Percentiles rank a stretch among this genome's conserved stretches.
Conservation (phyloP, 228 moss, liverwort and hornwort species). For the Sphagnum magellanicum region DNA sequence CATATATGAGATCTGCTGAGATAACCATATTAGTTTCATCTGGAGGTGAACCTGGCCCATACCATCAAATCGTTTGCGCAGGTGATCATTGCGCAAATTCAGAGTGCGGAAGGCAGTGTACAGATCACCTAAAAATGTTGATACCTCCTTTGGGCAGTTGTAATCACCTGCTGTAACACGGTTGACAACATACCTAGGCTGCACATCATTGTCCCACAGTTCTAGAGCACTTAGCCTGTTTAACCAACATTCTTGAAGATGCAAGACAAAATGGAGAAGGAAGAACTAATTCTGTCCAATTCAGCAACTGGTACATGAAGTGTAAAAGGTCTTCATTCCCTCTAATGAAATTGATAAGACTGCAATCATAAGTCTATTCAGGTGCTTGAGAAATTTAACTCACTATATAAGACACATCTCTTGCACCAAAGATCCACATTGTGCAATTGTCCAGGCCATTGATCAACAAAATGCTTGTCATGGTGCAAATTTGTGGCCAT, state of each 20-base stretch:
- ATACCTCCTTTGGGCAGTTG: conserved; percentile 43
- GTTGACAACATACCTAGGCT: conserved; percentile 51
- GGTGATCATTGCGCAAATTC: conserved; percentile 44
- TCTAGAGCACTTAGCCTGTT: background rate
- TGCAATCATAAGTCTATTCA: too few species aligned
- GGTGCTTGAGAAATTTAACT: too few species aligned
- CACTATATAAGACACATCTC: too few species aligned
- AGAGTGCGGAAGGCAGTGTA: conserved; percentile 46
- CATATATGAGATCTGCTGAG: too few species aligned
- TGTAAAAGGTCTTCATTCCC: too few species aligned
- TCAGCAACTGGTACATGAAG: background rate
- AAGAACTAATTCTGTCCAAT: background rate
- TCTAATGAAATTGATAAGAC: too few species aligned
- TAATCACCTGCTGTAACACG: conserved; percentile 55
- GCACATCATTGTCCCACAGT: conserved; percentile 1
- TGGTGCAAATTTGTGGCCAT: background rate
- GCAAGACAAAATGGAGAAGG: background rate
- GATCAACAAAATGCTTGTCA: background rate
- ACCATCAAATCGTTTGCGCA: conserved; percentile 52
- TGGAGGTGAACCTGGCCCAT: background rate
- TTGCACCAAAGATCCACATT: background rate
- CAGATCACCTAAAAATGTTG: conserved; percentile 32
- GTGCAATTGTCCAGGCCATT: background rate
- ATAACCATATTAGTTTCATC: too few species aligned
- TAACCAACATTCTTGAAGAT: background rate